phyloP scores from a whole-genome alignment of 2,329 filamentous ascomycete genomes.

The Penicillium sp. region DNA sequence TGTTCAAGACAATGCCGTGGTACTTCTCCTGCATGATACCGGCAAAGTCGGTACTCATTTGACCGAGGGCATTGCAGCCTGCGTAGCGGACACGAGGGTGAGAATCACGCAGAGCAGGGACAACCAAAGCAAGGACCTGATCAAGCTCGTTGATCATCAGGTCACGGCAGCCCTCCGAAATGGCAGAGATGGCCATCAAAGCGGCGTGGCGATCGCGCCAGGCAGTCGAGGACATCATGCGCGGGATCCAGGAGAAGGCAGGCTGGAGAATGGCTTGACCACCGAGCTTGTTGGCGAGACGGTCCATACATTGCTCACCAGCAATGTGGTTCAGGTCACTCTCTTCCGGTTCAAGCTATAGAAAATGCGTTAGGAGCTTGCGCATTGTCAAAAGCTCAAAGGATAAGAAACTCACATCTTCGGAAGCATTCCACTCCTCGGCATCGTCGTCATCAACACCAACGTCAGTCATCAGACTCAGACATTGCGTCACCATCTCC shows the following conservation, averaged over 20 bases:
- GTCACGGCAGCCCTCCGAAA: slow-evolving; percentile 94
- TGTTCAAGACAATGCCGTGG: slow-evolving; percentile 81
- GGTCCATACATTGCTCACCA: slow-evolving; percentile 97
- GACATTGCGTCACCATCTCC: slow-evolving; percentile 97
- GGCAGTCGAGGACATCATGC: slow-evolving; percentile 93
- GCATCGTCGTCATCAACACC: slow-evolving; percentile 94
- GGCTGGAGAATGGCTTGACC: slow-evolving; percentile 89
- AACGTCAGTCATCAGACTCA: slow-evolving; percentile 97
- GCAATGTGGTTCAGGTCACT: slow-evolving; percentile 97
- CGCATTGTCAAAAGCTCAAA: background rate
- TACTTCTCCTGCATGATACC: slow-evolving; percentile 97
- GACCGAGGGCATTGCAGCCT: slow-evolving; percentile 95
- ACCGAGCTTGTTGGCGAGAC: slow-evolving; percentile 93
- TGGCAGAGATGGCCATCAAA: slow-evolving; percentile 97
- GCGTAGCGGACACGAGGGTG: slow-evolving; percentile 96
- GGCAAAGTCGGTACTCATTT: slow-evolving; percentile 99
- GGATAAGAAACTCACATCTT: slow-evolving; percentile 67
- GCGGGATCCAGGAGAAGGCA: slow-evolving; percentile 93
- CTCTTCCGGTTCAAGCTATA: slow-evolving; percentile 85
- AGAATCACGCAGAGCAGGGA: slow-evolving; percentile 83
- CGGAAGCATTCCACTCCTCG: slow-evolving; percentile 85
- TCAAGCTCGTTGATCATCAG: slow-evolving; percentile 93
- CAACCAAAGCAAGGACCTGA: slow-evolving; percentile 91
- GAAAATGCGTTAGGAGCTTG: slow-evolving; percentile 24
- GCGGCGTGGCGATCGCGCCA: slow-evolving; percentile 97